Conservation (phyloP, 805 yeast genomes). For the Millerozyma miso region DNA sequence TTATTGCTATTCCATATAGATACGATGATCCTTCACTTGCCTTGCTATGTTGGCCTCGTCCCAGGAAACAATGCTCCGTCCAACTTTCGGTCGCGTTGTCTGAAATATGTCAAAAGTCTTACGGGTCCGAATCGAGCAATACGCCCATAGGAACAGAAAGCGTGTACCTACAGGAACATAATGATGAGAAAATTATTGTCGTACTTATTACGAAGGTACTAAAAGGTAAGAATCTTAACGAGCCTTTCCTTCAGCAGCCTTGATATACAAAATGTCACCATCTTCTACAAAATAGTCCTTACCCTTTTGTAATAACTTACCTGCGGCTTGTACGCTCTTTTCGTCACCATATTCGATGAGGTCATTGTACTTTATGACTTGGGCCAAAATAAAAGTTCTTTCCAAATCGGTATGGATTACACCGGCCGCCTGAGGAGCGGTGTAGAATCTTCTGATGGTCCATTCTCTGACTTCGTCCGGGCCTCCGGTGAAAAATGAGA, state of each 20-base stretch:
- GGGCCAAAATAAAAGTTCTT: conserved; percentile 79
- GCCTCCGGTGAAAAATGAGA: conserved; percentile 95
- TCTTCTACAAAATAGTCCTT: conserved; percentile 93
- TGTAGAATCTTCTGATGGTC: conserved; percentile 89
- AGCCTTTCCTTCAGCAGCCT: conserved; percentile 91
- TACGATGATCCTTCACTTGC: too few species aligned
- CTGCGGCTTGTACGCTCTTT: conserved; percentile 75
- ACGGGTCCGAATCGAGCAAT: not conserved
- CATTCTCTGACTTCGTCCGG: conserved; percentile 96
- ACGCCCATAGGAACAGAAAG: not conserved
- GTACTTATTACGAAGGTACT: not conserved
- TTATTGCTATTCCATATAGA: not conserved
- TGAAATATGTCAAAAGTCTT: not conserved
- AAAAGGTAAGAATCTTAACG: conserved; percentile 26
- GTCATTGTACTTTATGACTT: conserved; percentile 83
- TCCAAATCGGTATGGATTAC: conserved; percentile 67
- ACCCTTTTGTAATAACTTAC: conserved; percentile 88
- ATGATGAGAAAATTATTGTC: not conserved
- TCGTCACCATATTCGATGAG: conserved; percentile 73
- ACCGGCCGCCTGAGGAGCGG: conserved; percentile 99
- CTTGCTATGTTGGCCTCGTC: too few species aligned
- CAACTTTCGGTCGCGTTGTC: too few species aligned
- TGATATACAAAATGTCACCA: conserved; percentile 87
- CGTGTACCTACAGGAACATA: not conserved
- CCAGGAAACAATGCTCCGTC: too few species aligned